phyloP scores from a whole-genome alignment of 768 basidiomycete genomes.

The Leccinum obscurum region DNA sequence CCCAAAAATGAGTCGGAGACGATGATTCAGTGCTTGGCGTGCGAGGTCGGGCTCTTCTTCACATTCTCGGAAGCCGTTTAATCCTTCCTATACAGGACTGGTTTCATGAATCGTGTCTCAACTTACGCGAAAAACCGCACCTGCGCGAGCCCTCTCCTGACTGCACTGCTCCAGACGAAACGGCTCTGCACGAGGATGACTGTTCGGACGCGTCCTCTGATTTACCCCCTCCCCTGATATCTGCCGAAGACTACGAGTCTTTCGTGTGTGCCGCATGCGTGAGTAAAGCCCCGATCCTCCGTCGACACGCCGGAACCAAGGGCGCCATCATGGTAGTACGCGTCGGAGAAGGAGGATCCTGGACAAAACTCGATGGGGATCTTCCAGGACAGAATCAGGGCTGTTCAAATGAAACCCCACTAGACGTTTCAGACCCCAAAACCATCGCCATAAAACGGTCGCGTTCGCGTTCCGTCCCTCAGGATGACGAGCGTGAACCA shows the following conservation, averaged over 20 bases:
- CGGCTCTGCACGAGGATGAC: slow-evolving; percentile 42
- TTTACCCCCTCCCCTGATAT: slow-evolving; percentile 67
- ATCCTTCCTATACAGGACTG: slow-evolving; percentile 58
- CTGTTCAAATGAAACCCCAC: slow-evolving; percentile 13
- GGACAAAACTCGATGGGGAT: slow-evolving; percentile 50
- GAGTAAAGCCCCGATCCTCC: slow-evolving; percentile 49
- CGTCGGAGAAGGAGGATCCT: slow-evolving; percentile 42
- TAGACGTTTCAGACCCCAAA: slow-evolving; percentile 30
- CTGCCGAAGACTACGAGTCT: slow-evolving; percentile 69
- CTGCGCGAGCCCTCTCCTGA: slow-evolving; percentile 43
- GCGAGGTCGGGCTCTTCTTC: slow-evolving; percentile 55
- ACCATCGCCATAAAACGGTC: slow-evolving; percentile 44
- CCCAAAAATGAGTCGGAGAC: slow-evolving; percentile 73
- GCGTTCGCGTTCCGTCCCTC: slow-evolving; percentile 26
- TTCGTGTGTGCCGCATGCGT: slow-evolving; percentile 76
- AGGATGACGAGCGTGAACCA: slow-evolving; percentile 36
- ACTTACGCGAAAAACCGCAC: slow-evolving; percentile 65
- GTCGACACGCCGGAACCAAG: slow-evolving; percentile 64
- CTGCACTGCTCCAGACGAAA: not conserved
- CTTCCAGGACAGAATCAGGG: not conserved
- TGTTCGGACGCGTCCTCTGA: slow-evolving; percentile 62
- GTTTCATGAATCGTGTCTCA: slow-evolving; percentile 90
- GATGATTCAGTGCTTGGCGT: slow-evolving; percentile 86
- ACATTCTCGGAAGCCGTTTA: not conserved
- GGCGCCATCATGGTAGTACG: slow-evolving; percentile 71